Base-by-base conservation (phyloP, 2,329 filamentous ascomycete species). In the Colletotrichum cuscutae region DNA sequence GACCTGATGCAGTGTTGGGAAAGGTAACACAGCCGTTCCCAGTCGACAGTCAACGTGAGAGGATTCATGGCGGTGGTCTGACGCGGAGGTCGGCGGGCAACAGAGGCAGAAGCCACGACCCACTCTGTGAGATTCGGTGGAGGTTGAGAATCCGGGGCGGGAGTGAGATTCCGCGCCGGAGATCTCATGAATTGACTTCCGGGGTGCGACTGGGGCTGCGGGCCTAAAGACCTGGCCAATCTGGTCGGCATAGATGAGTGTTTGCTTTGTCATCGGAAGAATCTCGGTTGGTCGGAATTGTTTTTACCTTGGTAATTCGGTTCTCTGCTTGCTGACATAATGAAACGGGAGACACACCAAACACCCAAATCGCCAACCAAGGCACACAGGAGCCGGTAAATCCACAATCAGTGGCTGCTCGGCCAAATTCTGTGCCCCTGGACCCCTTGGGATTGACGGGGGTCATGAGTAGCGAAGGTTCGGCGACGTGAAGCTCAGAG, bases 401-500 rank as follows among this genome's bases (percentile, higher is more conserved):
- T 32, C 15, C 56, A 54, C 6, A 62, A 28, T 4, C 56, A 60
- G 4, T 42, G 57, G 35, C 56, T 60, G 49, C 56, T 56, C 56
- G 42, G 63, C 32, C 37, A 64, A 64, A 64, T 26, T 13, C 30
- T 35, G 46, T 49, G 49, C 49, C 61, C 13, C 13, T 54, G 46
- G 4, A 56, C 32, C 28, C 46, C 53, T 65, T 28, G 49, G 8
- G 61, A 56, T 19, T 24, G 66, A 65, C 71, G 61, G 46, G 66
- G 70, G 56, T 70, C 70, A 65, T 70, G 60, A 61, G 54, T 72
- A 69, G 59, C 53, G 58, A 59, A 62, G 28, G 37, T 68, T 59
- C 28, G 22, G n/a, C 19, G 53, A 13, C 65, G 35, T n/a, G 37
- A 62, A 68, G 64, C 58, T 53, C 58, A 11, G 28, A 42, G 49